Conservation (phyloP, 2,329 filamentous ascomycete species). For the Elsinoe necatrix region DNA sequence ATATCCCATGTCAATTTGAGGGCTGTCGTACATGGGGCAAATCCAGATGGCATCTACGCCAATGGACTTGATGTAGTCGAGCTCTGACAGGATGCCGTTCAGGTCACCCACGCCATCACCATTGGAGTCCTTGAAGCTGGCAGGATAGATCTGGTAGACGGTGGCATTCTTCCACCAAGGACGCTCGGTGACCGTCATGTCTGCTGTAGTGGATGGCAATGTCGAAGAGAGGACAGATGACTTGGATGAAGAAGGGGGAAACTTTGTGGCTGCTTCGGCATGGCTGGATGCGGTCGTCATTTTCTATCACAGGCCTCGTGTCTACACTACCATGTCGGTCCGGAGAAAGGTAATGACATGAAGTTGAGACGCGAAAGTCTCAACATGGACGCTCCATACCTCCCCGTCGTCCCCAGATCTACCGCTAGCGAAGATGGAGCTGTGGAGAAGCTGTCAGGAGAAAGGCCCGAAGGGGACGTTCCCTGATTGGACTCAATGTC, state of each 20-base stretch:
- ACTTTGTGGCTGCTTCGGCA: slow-evolving; percentile 7
- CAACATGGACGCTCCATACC: slow-evolving; percentile 4
- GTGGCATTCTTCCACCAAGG: slow-evolving; percentile 40
- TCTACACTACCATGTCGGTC: not conserved
- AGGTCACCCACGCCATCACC: slow-evolving; percentile 55
- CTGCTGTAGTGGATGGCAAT: not conserved
- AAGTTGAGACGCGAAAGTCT: slow-evolving; percentile 13
- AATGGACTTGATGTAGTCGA: slow-evolving; percentile 53
- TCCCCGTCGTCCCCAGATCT: not conserved
- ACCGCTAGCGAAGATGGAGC: not conserved
- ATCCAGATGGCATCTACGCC: slow-evolving; percentile 60
- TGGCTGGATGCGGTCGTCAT: slow-evolving; percentile 4
- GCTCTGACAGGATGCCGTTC: slow-evolving; percentile 53
- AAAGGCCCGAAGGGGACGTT: not conserved
- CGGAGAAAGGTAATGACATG: not conserved
- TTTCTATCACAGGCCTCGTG: not conserved
- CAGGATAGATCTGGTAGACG: slow-evolving; percentile 41
- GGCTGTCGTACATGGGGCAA: slow-evolving; percentile 55
- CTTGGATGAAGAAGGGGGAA: not conserved
- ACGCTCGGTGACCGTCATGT: slow-evolving; percentile 13
- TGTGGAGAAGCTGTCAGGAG: not conserved
- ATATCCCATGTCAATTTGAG: slow-evolving; percentile 62
- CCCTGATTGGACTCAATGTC: not conserved
- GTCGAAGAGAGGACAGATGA: not conserved
- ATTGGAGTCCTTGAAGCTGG: slow-evolving; percentile 44